Base-by-base conservation (phyloP, 2,329 filamentous ascomycete genomes). In the Delphinella strobiligena region DNA sequence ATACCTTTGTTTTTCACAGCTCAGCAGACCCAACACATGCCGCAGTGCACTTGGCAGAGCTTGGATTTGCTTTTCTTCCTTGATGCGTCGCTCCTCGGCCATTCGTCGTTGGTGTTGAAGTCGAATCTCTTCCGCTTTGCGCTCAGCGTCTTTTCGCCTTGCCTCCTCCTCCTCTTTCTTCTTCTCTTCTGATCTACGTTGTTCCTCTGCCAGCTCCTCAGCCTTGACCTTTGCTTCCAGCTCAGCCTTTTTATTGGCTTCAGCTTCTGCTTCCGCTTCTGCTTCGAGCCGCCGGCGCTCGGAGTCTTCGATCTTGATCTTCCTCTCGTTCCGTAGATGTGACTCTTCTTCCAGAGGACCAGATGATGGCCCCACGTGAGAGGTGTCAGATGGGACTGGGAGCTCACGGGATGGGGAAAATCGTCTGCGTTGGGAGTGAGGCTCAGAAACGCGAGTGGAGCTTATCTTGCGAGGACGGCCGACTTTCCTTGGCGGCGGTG, bases 391-490 rank as follows among this genome's bases (percentile, higher is more conserved):
- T 7, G 54, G 47, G 32, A 53, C 31, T 8, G 41, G 40, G 9
- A 44, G 41, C 10, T 45, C 49, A 3, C 51, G 48, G 14, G 51
- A 39, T 7, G 51, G 51, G 18, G 52, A 54, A 30, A 49, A 50
- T 18, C 49, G 48, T 24, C 51, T 45, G 17, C 52, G 45, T 16
- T 46, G 48, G 19, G 48, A 45, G 14, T 50, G 49, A 11, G 40
- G 32, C 29, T 51, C 46, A 9, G 42, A 27, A 19, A 46, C 38
- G 24, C 49, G 50, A 14, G 46, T 42, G 19, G 54, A 51, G 34
- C 54, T 55, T 36, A 50, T 53, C 16, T 48, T 57, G 19, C 54
- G 45, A 11, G 47, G 46, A 7, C 51, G 46, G 11, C 47, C 47
- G 8, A 48, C 42, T 17, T 47, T 48, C 17, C 51, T 48, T 40